Base-by-base conservation (phyloP, 2,329 filamentous ascomycete genomes). In the Xylaria sp. region DNA sequence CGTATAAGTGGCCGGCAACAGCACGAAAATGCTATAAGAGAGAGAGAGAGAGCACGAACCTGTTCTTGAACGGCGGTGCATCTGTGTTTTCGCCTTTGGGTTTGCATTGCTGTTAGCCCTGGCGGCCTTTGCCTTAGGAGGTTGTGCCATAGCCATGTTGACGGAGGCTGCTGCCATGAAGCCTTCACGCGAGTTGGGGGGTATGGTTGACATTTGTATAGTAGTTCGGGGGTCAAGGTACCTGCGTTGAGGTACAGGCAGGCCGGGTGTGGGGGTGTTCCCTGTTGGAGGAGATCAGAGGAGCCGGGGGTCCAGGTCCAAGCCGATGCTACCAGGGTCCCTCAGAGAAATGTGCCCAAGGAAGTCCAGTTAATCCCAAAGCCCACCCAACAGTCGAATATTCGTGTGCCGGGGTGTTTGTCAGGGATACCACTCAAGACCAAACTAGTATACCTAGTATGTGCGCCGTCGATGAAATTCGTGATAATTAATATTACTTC, bases 11-110 rank as follows among this genome's bases (percentile, higher is more conserved):
- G 65, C 25, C 31, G 62, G 52, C 61, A 28, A 63, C 73, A 71
- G 61, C 71, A 71, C 60, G 41, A 63, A 68, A 69, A 60, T 57
- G 73, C 69, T 69, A 57, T 59, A 64, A 46, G 28, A 28, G 28
- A 28, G 52, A n/a, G 43, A 67, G 59, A 75, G 77, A n/a, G 77
- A 77, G 69, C 64, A 88, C 91, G 79, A 88, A 97, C 94, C 94
- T 89, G 94, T 97, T 83, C 95, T 90, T 82, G 95, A 98, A 78
- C 95, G 90, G 81, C 94, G 91, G 82, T 98, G 95, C 90, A 96
- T 94, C 85, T 97, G 95, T 77, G 90, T 84, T 82, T 92, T 91
- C 78, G 88, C 84, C 83, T 92, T 93, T 72, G 88, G 80, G 77
- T 85, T 83, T 75, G 83, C 83, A 82, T 83, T 81, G 74, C 76